These are phyloP conservation scores for Tulasnella sp. DNA, from an alignment of 768 basidiomycete genomes.

Conservation along the genomic window DNA sequence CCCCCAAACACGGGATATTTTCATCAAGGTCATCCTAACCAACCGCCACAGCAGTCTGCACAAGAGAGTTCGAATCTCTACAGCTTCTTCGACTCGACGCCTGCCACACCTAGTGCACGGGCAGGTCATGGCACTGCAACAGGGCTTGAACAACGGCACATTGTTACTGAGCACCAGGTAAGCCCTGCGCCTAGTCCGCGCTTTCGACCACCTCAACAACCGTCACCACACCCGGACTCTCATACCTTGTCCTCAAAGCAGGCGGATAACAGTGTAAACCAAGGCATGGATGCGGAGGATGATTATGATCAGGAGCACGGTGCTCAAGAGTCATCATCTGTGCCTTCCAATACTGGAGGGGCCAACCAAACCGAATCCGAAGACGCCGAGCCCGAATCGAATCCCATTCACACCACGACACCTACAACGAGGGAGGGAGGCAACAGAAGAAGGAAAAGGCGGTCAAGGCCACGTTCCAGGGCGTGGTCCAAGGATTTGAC, in stretches of 20 bases:
- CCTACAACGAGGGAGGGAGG: not conserved
- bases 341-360: not conserved
- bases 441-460: slow-evolving; percentile 9
- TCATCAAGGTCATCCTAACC: not conserved
- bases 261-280: not conserved
- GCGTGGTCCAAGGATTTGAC: slow-evolving; percentile 20
- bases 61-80: slow-evolving; percentile 13
- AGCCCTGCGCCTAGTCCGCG: not conserved
- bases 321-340: not conserved
- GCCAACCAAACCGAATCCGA: slow-evolving; percentile 15
- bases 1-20: not conserved
- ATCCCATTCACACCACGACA: slow-evolving; percentile 18
- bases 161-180: not conserved
- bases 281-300: slow-evolving; percentile 35
- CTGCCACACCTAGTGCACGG: not conserved
- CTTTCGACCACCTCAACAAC: not conserved
- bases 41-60: not conserved
- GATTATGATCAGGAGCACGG: slow-evolving; percentile 35
- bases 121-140: not conserved
- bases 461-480: slow-evolving; percentile 23
- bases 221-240: not conserved
- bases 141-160: not conserved
- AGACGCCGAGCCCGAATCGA: slow-evolving; percentile 36
- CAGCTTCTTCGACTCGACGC: slow-evolving; percentile 18
- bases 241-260: not conserved